Percentiles rank a stretch among this genome's conserved stretches.
These are phyloP conservation scores for Cryptosporidium ubiquitum DNA, from an alignment of 169 alveolate species.

Conservation along the genomic window DNA sequence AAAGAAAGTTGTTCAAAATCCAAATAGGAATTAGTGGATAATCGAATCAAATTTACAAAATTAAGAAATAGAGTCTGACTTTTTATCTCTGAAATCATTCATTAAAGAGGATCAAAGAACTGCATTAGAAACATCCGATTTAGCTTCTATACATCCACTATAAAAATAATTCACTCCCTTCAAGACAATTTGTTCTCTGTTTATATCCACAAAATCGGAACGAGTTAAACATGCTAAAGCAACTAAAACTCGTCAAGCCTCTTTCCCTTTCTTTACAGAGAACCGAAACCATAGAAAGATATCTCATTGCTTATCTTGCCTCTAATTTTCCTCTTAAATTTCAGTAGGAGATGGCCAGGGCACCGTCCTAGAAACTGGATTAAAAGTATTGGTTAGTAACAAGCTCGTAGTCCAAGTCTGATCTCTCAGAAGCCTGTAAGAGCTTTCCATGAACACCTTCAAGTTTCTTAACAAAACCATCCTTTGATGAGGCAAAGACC, in stretches of 20 bases:
- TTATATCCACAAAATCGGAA: not conserved
- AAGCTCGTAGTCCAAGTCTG: constrained; percentile 73
- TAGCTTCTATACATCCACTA: not conserved
- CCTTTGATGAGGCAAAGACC: constrained; percentile 82
- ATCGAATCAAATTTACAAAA: not conserved
- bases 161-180: not conserved
- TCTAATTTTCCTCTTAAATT: not conserved
- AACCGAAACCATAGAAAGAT: not conserved
- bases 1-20: not conserved
- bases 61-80: not conserved
- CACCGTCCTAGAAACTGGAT: not conserved
- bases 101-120: not conserved
- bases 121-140: not conserved
- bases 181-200: not conserved
- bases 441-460: constrained; percentile 80
- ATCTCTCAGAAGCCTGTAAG: constrained; percentile 79
- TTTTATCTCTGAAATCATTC: not conserved
- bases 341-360: not conserved
- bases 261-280: not conserved
- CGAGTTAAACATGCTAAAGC: not conserved
- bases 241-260: not conserved
- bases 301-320: not conserved
- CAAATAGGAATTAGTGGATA: not conserved
- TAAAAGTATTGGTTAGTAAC: constrained; percentile 62
- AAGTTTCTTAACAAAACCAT: constrained; percentile 77